Evolutionary conservation across 257 asterid genomes (phyloP).

Genomic region (Orobanche coerulescens): DNA sequence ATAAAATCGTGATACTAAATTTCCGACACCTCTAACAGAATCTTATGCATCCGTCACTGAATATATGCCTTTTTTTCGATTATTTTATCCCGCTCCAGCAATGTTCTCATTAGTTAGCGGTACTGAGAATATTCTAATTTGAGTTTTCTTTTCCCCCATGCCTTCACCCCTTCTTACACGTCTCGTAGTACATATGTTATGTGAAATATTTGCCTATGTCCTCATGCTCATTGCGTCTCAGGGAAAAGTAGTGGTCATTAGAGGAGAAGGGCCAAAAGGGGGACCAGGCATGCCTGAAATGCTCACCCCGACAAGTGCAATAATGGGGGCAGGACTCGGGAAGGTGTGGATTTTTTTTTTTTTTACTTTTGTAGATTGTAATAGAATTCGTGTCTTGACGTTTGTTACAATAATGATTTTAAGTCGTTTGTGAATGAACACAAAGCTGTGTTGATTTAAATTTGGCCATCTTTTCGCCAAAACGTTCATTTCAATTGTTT

Average conservation of each 20-base stretch:
- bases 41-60: no score
- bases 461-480: background rate
- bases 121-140: background rate
- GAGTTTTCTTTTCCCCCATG: background rate
- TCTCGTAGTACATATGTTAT: background rate
- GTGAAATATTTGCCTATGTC: background rate
- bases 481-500: background rate
- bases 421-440: background rate
- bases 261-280: conserved; percentile 99
- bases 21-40: no score
- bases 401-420: background rate
- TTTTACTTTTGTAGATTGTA: background rate
- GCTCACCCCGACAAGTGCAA: conserved; percentile 98
- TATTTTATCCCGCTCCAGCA: background rate
- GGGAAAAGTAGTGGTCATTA: conserved; percentile 91
- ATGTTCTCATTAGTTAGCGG: background rate
- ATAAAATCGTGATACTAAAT: no score
- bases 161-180: background rate
- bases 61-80: no score
- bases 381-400: background rate
- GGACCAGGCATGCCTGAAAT: conserved; percentile 99
- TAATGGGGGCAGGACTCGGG: conserved; percentile 99
- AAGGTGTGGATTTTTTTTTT: conserved; percentile 43
- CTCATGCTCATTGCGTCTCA: conserved; percentile 25
- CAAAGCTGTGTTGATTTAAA: conserved; percentile 1